Base-by-base conservation (phyloP, 2,329 filamentous ascomycete genomes). In the Diaporthe sp. region DNA sequence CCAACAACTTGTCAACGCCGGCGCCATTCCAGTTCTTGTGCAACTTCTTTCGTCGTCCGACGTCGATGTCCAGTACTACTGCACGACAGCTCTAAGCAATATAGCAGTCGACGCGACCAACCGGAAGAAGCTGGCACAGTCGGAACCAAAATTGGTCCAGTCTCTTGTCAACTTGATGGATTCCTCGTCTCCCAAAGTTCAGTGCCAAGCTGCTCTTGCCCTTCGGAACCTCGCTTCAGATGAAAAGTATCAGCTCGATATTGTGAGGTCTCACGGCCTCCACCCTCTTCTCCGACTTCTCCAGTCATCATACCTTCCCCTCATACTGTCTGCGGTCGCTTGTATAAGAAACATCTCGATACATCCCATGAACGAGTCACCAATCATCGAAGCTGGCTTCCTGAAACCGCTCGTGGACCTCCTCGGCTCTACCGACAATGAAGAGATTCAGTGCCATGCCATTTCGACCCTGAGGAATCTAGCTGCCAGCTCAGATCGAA, bases 281-380 rank as follows among this genome's bases (percentile, higher is more conserved):
- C 91, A 92, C 63, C 95, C 96, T 44, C 90, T 99, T 61, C 90
- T 98, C 72, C 94, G 95, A 78, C 92, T 99, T 25, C 90, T 99
- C 28, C 96, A 98, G 85, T 98, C 96, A 1, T 97, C 96, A 17
- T 98, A 98, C 81, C 92, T 98, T 13, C 97, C 97, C 17, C 91
- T 99, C 73, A 98, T 98, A 76, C 92, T 98, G 53, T 98, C 96
- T 28, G 97, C 97, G 61, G 97, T 99, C 78, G 97, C 97, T 68
- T 99, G 97, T 83, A 99, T 99, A 83, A 94, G 97, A 80, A 99
- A 99, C 84, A 99, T 99, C 79, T 98, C 96, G 75, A 99, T 99
- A 79, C 97, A 99, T 83, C 97, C 97, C 25, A 89, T 96, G 82
- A 99, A 99, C 85, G 97, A 99, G 85, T 98, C 96, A 15, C 97